These are phyloP conservation scores for Anthoceros angustus DNA, from an alignment of 225 moss, liverwort and hornwort genomes.

Conservation along the genomic window DNA sequence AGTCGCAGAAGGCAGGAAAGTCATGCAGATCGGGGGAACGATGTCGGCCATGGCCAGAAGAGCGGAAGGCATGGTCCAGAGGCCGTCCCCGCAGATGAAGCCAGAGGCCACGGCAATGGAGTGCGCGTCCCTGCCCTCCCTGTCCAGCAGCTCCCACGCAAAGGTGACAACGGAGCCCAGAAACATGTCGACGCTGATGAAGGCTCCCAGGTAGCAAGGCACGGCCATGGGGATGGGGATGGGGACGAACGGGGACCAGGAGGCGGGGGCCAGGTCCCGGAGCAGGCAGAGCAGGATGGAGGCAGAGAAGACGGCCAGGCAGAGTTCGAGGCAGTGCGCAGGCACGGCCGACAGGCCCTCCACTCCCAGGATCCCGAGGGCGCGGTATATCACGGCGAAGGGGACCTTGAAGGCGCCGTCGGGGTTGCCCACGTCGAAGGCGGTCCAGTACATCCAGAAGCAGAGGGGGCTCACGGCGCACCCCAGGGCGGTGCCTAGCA, in stretches of 20 bases:
- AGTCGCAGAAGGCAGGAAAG: constrained; percentile 25
- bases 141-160: constrained; percentile 46
- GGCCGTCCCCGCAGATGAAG: constrained; percentile 81
- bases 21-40: constrained; percentile 74
- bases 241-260: constrained; percentile 34
- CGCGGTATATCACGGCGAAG: constrained; percentile 54
- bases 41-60: constrained; percentile 52
- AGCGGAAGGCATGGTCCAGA: constrained; percentile 72
- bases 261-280: constrained; percentile 38
- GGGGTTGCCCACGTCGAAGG: constrained; percentile 52
- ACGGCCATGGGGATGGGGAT: constrained; percentile 95
- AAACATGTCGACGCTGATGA: constrained; percentile 88
- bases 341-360: constrained; percentile 66
- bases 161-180: constrained; percentile 47
- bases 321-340: constrained; percentile 44
- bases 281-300: constrained; percentile 37
- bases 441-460: constrained; percentile 83
- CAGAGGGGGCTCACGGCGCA: constrained; percentile 53
- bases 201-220: constrained; percentile 80
- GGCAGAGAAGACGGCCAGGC: constrained; percentile 37
- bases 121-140: constrained; percentile 34
- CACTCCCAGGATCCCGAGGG: constrained; percentile 73
- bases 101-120: constrained; percentile 61
- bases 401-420: constrained; percentile 56
- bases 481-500: constrained; percentile 49